These are phyloP conservation scores for Ceratocystis ficicola DNA, from an alignment of 2,329 filamentous ascomycete species.

Conservation along the genomic window DNA sequence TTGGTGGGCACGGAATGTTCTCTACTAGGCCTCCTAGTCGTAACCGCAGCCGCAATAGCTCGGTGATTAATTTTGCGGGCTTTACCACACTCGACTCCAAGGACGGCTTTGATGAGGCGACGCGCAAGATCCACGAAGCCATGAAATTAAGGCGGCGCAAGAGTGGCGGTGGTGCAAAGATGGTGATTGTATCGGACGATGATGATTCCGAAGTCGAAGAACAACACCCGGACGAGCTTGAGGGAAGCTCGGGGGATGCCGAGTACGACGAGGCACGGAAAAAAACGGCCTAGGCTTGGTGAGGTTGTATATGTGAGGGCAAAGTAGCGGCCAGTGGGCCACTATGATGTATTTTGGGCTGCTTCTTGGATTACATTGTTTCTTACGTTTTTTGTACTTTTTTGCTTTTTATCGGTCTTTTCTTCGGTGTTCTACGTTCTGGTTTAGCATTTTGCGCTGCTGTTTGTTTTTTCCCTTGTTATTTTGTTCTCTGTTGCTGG, in stretches of 20 bases:
- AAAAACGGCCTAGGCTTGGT: constrained; percentile 28
- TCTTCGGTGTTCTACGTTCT: not conserved
- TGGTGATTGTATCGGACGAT: constrained; percentile 31
- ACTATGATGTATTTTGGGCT: not conserved
- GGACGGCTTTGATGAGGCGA: constrained; percentile 70
- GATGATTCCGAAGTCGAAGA: constrained; percentile 36
- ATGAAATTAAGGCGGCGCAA: constrained; percentile 56
- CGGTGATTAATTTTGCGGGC: constrained; percentile 28
- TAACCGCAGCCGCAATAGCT: constrained; percentile 44
- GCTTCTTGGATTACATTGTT: not conserved
- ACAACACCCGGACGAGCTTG: constrained; percentile 27
- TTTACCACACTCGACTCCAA: constrained; percentile 57
- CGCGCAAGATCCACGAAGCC: constrained; percentile 67
- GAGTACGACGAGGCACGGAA: constrained; percentile 35
- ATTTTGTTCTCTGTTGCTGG: not conserved
- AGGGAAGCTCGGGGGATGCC: constrained; percentile 35
- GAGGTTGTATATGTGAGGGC: not conserved
- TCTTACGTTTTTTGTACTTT: not conserved
- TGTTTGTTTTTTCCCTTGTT: not conserved
- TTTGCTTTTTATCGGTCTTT: not conserved
- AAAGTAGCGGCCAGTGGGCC: not conserved
- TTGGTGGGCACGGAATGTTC: constrained; percentile 79
- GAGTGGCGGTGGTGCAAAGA: constrained; percentile 35
- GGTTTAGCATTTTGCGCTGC: not conserved
- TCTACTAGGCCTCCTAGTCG: constrained; percentile 76